Percentiles rank a stretch among this genome's conserved stretches.
Conservation (phyloP, 257 asterid genomes). For the Solanum corneliomulleri region DNA sequence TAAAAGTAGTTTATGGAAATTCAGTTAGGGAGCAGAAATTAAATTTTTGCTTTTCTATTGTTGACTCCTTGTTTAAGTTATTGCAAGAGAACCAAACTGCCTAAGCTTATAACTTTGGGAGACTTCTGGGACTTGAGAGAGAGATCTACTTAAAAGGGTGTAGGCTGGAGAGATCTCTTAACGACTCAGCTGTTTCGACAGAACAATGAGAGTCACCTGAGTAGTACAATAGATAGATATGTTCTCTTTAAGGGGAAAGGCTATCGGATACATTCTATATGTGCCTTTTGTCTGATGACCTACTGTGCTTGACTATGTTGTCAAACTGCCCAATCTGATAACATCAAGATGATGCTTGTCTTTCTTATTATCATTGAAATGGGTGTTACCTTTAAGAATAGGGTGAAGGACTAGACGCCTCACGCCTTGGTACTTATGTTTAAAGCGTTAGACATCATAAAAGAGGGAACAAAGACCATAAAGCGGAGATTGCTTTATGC, state of each 20-base stretch:
- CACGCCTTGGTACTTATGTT: neutral
- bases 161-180: neutral
- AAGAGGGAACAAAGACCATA: neutral
- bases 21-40: neutral
- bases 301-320: neutral
- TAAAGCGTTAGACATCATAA: neutral
- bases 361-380: neutral
- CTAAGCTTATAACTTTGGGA: neutral
- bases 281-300: neutral
- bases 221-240: neutral
- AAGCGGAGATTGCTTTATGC: neutral
- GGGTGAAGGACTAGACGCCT: neutral
- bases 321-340: neutral
- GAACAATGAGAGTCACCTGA: too few species aligned
- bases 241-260: neutral
- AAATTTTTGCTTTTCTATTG: neutral
- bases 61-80: neutral
- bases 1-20: neutral
- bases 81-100: neutral
- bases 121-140: neutral
- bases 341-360: neutral
- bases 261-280: neutral
- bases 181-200: too few species aligned
- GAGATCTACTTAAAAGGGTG: neutral
- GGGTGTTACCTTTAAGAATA: neutral